phyloP scores from a whole-genome alignment of 2,329 filamentous ascomycete genomes.

The Alternaria gaisen region DNA sequence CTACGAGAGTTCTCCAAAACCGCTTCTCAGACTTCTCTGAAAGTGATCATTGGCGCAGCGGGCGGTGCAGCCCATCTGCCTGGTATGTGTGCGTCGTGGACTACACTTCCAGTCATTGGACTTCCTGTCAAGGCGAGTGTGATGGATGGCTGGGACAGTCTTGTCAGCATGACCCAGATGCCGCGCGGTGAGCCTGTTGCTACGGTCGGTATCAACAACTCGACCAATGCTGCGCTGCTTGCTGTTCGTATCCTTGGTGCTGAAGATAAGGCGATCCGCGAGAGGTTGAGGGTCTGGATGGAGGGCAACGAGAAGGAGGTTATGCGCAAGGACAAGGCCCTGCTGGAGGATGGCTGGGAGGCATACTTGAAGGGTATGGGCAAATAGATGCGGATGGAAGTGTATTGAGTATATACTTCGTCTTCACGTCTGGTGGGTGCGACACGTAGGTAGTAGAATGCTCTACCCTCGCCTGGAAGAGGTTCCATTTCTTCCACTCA shows the following conservation, averaged over 20 bases:
- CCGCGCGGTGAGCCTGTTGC: constrained; percentile 57
- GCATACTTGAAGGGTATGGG: constrained; percentile 60
- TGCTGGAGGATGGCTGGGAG: constrained; percentile 66
- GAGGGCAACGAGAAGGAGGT: constrained; percentile 71
- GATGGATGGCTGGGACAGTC: constrained; percentile 60
- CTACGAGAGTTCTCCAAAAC: constrained; percentile 56
- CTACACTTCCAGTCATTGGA: constrained; percentile 60
- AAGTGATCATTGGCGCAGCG: constrained; percentile 59
- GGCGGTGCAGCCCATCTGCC: constrained; percentile 62
- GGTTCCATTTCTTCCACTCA: neutral
- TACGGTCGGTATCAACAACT: constrained; percentile 58
- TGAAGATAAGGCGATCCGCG: constrained; percentile 63
- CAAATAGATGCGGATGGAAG: constrained; percentile 30
- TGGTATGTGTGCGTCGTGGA: constrained; percentile 62
- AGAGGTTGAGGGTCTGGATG: constrained; percentile 69
- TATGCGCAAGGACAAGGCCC: constrained; percentile 65
- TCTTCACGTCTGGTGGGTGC: neutral
- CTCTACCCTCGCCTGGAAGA: neutral
- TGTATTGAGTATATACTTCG: neutral
- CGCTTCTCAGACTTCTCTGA: constrained; percentile 50
- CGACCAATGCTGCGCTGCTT: constrained; percentile 57
- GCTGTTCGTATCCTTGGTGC: constrained; percentile 56
- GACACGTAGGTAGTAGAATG: neutral
- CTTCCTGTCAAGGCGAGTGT: constrained; percentile 60
- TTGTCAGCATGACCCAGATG: constrained; percentile 63